Percentiles rank a stretch among this genome's conserved stretches.
phyloP scores from a whole-genome alignment of 2,329 filamentous ascomycete genomes.

The Colletotrichum chrysophilum region DNA sequence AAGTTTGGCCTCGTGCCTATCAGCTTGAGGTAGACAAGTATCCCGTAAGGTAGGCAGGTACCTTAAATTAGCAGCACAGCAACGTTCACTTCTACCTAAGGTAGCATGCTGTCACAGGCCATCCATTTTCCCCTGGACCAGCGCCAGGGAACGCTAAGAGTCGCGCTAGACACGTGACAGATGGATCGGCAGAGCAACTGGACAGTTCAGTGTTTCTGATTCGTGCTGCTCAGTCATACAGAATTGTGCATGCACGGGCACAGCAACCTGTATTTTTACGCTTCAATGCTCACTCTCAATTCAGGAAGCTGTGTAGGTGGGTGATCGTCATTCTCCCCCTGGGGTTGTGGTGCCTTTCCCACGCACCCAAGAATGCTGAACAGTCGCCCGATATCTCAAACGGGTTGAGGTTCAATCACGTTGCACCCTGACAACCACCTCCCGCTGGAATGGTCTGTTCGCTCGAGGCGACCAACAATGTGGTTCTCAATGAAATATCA shows the following conservation, averaged over 20 bases:
- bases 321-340: neutral
- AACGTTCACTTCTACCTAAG: neutral
- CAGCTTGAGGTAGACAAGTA: constrained; percentile 15
- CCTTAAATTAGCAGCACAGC: constrained; percentile 13
- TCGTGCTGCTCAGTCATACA: neutral
- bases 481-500: neutral
- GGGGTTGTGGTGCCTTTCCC: neutral
- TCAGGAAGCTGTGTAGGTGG: neutral
- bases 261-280: neutral
- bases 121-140: neutral
- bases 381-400: neutral
- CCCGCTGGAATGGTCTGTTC: neutral
- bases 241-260: neutral
- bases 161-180: neutral
- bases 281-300: neutral
- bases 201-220: neutral
- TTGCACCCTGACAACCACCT: neutral
- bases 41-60: neutral
- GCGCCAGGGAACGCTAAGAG: neutral
- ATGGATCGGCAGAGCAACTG: neutral
- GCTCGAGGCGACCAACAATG: neutral
- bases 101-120: constrained; percentile 16
- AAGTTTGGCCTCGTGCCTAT: constrained; percentile 13
- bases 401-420: neutral
- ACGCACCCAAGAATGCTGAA: neutral